Evolutionary conservation across 2,329 filamentous ascomycete species (phyloP).

Genomic region (Periconia macrospinosa): DNA sequence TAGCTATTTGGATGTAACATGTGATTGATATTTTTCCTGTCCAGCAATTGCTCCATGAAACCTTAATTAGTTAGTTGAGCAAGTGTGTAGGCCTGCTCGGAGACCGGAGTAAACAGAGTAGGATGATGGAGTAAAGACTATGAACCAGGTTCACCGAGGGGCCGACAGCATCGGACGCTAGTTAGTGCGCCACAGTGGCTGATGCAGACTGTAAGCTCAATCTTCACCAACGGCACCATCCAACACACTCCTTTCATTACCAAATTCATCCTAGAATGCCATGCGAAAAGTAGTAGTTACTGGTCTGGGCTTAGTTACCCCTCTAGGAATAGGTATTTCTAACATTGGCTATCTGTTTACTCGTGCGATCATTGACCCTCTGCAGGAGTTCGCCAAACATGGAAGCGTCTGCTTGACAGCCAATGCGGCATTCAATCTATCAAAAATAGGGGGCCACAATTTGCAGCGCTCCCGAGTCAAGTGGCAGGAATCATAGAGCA

Average conservation of each 20-base stretch:
- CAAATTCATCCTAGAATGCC: slow-evolving; percentile 38
- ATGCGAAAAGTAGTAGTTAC: slow-evolving; percentile 56
- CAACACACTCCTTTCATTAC: slow-evolving; percentile 14
- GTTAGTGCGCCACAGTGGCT: slow-evolving; percentile 8
- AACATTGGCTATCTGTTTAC: neutral
- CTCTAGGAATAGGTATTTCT: slow-evolving; percentile 71
- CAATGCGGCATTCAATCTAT: slow-evolving; percentile 81
- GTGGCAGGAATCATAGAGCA: slow-evolving; percentile 81
- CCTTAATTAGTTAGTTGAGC: too few species aligned
- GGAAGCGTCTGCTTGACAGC: slow-evolving; percentile 77
- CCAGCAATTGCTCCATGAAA: too few species aligned
- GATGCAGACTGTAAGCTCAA: slow-evolving; percentile 7
- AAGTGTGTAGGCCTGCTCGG: too few species aligned
- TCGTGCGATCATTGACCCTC: neutral
- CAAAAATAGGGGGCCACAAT: slow-evolving; percentile 62
- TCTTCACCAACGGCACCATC: neutral
- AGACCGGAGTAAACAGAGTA: too few species aligned
- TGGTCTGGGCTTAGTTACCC: slow-evolving; percentile 56
- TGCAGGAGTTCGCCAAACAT: slow-evolving; percentile 70
- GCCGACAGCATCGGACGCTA: neutral
- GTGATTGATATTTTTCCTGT: too few species aligned
- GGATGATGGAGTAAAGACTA: too few species aligned
- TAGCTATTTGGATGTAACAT: too few species aligned
- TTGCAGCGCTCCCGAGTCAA: slow-evolving; percentile 76
- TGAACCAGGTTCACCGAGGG: too few species aligned